A percentile compares a stretch with the other conserved stretches of the same genome.
phyloP scores from a whole-genome alignment of 306 rosid species.

The Quillaja saponaria region DNA sequence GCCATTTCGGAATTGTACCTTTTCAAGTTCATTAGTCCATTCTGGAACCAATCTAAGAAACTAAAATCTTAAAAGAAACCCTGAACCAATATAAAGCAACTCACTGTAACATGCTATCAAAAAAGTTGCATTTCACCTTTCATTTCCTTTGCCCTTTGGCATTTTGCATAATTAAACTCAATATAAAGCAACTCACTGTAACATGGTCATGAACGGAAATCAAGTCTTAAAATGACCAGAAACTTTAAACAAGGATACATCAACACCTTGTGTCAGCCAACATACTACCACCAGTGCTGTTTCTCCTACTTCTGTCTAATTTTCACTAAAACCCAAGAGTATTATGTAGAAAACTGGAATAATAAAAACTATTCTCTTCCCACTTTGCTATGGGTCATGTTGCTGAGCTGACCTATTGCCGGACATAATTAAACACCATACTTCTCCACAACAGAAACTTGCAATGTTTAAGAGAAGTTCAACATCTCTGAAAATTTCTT shows the following conservation, averaged over 20 bases:
- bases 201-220: constrained; percentile 15
- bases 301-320: constrained; percentile 21
- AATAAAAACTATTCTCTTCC: constrained; percentile 30
- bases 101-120: constrained; percentile 22
- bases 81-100: too few relatives aligned
- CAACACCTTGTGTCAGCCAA: constrained; percentile 17
- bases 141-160: constrained; percentile 40
- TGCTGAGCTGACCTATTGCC: not conserved
- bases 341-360: constrained; percentile 23
- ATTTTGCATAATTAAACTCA: constrained; percentile 22
- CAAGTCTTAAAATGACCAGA: constrained; percentile 26
- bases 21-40: too few relatives aligned
- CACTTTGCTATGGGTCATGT: constrained; percentile 8
- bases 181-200: constrained; percentile 26
- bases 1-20: too few relatives aligned
- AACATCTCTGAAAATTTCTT: constrained; percentile 34
- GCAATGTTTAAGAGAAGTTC: constrained; percentile 31
- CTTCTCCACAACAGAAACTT: not conserved
- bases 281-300: constrained; percentile 22
- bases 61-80: too few relatives aligned
- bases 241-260: constrained; percentile 18
- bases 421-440: constrained; percentile 16
- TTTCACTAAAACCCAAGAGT: constrained; percentile 19
- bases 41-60: too few relatives aligned
- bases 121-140: constrained; percentile 26